Evolutionary conservation across 306 rosid genomes (phyloP), one percentile per base, ranked within the genome.

Genomic region (Arachis hypogaea): DNA sequence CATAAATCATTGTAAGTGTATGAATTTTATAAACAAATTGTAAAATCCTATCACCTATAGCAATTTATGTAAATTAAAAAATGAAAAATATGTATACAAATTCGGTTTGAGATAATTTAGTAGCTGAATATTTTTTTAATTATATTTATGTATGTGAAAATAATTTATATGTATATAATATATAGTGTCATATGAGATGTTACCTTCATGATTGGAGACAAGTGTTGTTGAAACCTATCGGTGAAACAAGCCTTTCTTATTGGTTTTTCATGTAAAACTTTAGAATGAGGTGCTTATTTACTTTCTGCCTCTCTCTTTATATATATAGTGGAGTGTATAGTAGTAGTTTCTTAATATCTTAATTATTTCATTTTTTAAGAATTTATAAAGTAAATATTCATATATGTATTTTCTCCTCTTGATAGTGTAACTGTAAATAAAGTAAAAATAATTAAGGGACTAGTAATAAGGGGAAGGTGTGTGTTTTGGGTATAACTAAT

Each of bases 121-220:
- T 22, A 22, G 38, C 38, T 33, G 38, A 33, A 2, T 33, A 2
- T 0, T 33, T 33, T 33, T 33, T 33, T 33, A 33, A 33, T 2
- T 33, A 2, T 33, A 33, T 33, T 2, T 33, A 33, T 4, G 38
- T 33, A 33, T 33, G 38, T 33, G 38, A 33, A 33, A 33, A 33
- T 22, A 22, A 22, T 22, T 22, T 6, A 12, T 36, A 36, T 6
- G 11, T 52, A 5, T 55, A 40, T 55, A 42, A 56, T 11, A 11
- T 22, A 22, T 2, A 41, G 16, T 40, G 29, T 2, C 14, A 68
- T 14, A 54, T 11, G 11, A 54, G 50, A 38, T 54, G 18, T 54
- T 18, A 69, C 74, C 74, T 69, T 69, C 74, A 69, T 69, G 58
- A 50, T 69, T 54, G 63, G 43, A 38, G 41, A 33, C 4, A 50